Percentiles rank a stretch among this genome's conserved stretches.
These are phyloP conservation scores for Sphaerulina populicola DNA, from an alignment of 2,329 filamentous ascomycete genomes.

Conservation along the genomic window DNA sequence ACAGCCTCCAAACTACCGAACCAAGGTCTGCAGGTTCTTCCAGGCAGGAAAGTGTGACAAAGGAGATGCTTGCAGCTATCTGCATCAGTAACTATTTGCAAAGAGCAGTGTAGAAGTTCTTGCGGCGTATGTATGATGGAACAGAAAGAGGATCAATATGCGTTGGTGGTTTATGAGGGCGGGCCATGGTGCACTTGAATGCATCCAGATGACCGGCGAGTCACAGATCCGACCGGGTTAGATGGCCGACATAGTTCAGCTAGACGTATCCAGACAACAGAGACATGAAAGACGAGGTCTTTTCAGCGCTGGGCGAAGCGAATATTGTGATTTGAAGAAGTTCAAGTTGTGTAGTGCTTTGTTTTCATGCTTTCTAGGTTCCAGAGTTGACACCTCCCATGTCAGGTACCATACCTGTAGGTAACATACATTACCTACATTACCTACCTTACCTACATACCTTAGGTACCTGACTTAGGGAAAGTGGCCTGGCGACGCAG, in stretches of 20 bases:
- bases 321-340: neutral
- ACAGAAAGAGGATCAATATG: neutral
- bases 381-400: no score
- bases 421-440: no score
- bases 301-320: no score
- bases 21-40: conserved; percentile 45
- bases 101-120: neutral
- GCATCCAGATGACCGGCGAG: neutral
- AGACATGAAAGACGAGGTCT: neutral
- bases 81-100: conserved; percentile 23
- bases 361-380: no score
- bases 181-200: neutral
- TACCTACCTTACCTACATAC: no score
- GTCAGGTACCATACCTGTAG: no score
- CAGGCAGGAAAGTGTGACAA: conserved; percentile 48
- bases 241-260: neutral
- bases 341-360: neutral
- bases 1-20: conserved; percentile 27
- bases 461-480: no score
- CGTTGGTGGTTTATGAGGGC: neutral
- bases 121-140: neutral
- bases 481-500: no score
- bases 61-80: conserved; percentile 29
- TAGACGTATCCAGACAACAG: neutral
- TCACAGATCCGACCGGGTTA: neutral